Evolutionary conservation across 306 rosid genomes (phyloP), one percentile per base, ranked within the genome.

Genomic region (Arachis hypogaea): DNA sequence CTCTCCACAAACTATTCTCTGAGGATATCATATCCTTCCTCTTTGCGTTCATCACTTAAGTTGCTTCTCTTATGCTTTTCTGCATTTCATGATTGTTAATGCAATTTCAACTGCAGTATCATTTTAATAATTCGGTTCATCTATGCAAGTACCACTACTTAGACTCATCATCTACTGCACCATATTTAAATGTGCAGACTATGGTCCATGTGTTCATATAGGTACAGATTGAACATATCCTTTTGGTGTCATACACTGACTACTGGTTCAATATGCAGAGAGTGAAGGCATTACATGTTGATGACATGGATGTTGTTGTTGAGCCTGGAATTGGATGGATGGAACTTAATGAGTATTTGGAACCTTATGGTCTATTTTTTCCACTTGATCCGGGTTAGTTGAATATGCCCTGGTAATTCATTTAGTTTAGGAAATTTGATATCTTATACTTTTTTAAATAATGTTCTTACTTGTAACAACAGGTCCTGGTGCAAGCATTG

Each of bases 401-500:
- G 72, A 12, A 46, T 78, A 49, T 74, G 61, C 28, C 59, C 44
- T 52, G 50, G 55, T 36, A 59, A 58, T 59, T 49, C 50, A 38
- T 18, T 57, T 59, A 38, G 77, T 41, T 33, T 33, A 33, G 43
- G 14, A 61, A 28, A 62, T 73, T 36, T 73, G n/a, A 18, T 79
- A 55, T 75, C 16, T 61, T 14, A 16, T 41, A 2, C 72, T 45
- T 59, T 65, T 49, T 76, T 57, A 66, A 30, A 40, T 30, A 38
- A 72, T 62, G 36, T 75, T 77, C 59, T 22, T 55, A 71, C 66
- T 59, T 82, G 66, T 65, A 70, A 75, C 75, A 60, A 74, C 88
- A 93, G 98, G 98, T 71, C 98, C 98, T 77, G 98, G 98, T 70
- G 98, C 98, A 78, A 91, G 96, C 81, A 93, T 93, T 57, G 98